Evolutionary conservation across 1,284 basidiomycete genomes (phyloP).

Genomic region (Moniliella sp.): DNA sequence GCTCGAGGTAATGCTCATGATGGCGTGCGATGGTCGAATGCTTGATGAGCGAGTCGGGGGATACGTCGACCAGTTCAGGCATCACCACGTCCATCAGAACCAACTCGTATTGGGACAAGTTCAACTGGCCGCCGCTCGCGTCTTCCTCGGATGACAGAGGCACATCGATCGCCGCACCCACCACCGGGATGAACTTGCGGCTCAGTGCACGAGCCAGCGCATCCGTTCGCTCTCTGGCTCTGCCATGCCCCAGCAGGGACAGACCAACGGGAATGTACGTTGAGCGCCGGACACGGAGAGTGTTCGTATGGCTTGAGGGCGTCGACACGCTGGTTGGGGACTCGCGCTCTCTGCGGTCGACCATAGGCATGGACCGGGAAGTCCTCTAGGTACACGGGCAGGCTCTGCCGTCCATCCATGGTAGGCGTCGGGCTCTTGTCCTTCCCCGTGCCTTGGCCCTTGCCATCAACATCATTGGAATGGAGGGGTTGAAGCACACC

Average conservation of each 20-base stretch:
- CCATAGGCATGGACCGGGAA: too few species aligned
- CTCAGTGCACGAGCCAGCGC: conserved; percentile 66
- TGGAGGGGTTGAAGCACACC: too few species aligned
- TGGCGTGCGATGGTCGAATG: conserved; percentile 87
- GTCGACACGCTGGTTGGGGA: too few species aligned
- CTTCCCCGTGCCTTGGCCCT: too few species aligned
- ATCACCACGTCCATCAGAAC: conserved; percentile 88
- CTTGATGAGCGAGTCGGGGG: conserved; percentile 74
- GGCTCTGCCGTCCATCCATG: too few species aligned
- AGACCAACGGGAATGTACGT: conserved; percentile 50
- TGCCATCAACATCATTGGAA: too few species aligned
- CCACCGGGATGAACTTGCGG: conserved; percentile 80
- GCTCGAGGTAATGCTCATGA: conserved; percentile 89
- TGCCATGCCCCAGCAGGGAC: conserved; percentile 74
- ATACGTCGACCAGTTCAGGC: conserved; percentile 65
- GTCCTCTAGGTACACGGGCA: too few species aligned
- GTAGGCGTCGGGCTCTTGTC: too few species aligned
- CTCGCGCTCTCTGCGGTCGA: too few species aligned
- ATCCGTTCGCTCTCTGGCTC: too few species aligned
- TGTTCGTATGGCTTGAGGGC: too few species aligned
- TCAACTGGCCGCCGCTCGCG: conserved; percentile 91
- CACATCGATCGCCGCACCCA: conserved; percentile 80
- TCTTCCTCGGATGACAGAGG: too few species aligned
- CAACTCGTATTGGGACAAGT: conserved; percentile 70
- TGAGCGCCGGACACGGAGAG: conserved; percentile 30